Evolutionary conservation across 169 alveolate genomes (phyloP).

Genomic region (Perkinsus olseni): DNA sequence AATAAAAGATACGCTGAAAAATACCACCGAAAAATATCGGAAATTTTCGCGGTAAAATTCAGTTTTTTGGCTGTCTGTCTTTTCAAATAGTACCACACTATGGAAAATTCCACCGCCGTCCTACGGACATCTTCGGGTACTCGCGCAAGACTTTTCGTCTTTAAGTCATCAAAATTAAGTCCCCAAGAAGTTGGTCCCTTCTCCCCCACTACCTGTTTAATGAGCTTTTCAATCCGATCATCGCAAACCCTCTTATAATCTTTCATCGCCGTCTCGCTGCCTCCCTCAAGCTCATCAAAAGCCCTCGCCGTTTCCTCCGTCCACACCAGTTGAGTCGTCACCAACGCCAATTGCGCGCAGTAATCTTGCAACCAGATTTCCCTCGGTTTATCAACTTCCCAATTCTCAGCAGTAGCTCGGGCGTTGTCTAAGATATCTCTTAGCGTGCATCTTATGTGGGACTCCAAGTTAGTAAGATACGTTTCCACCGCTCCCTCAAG

Average conservation of each 20-base stretch:
- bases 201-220: constrained; percentile 67
- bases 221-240: constrained; percentile 80
- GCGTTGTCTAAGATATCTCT: constrained; percentile 71
- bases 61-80: no score
- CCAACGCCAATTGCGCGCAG: constrained; percentile 85
- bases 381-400: constrained; percentile 76
- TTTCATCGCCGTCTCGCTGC: constrained; percentile 90
- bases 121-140: no score
- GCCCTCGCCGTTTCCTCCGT: constrained; percentile 90
- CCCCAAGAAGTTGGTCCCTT: not conserved
- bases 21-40: no score
- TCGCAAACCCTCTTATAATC: constrained; percentile 76
- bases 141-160: not conserved
- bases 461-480: constrained; percentile 73
- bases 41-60: no score
- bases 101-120: no score
- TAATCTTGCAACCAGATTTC: constrained; percentile 82
- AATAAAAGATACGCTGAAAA: no score
- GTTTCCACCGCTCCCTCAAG: constrained; percentile 80
- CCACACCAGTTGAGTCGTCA: constrained; percentile 85
- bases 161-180: no score
- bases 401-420: constrained; percentile 66
- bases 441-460: constrained; percentile 69
- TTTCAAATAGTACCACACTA: no score
- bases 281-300: constrained; percentile 86